phyloP scores from a whole-genome alignment of 140 eudicot genomes.

The Stevia rebaudiana region DNA sequence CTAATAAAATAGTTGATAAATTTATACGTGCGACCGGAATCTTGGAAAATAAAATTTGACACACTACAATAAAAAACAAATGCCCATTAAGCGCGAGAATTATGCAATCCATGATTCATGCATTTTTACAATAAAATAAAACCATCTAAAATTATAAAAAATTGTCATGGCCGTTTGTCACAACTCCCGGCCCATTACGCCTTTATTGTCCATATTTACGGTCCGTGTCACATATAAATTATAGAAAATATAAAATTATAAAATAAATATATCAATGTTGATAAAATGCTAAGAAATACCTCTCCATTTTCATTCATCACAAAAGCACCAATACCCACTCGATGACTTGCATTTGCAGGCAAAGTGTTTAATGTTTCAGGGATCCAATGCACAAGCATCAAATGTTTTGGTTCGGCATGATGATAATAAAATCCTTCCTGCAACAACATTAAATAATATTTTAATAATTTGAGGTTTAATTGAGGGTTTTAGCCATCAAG shows the following conservation, averaged over 20 bases:
- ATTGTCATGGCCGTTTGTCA: background rate
- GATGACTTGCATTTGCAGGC: constrained; percentile 77
- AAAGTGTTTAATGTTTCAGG: constrained; percentile 57
- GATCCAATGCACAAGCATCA: constrained; percentile 83
- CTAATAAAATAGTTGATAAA: background rate
- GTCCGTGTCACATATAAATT: background rate
- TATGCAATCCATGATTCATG: background rate
- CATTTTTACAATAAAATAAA: background rate
- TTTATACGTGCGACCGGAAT: background rate
- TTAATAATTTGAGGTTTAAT: background rate
- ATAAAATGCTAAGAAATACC: constrained; percentile 34
- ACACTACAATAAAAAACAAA: background rate
- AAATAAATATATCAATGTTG: background rate
- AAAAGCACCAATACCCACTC: constrained; percentile 82
- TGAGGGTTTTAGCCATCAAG: background rate
- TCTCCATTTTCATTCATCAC: constrained; percentile 64
- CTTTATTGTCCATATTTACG: background rate
- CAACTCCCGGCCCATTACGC: background rate
- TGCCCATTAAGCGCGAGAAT: background rate
- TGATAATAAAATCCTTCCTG: constrained; percentile 85
- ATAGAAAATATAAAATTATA: background rate
- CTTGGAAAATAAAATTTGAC: background rate
- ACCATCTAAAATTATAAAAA: background rate
- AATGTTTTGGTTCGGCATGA: constrained; percentile 77
- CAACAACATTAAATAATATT: constrained; percentile 7